A percentile compares a stretch with the other conserved stretches of the same genome.
Evolutionary conservation across 2,329 filamentous ascomycete species (phyloP).

Genomic region (Gnomoniopsis sp.): DNA sequence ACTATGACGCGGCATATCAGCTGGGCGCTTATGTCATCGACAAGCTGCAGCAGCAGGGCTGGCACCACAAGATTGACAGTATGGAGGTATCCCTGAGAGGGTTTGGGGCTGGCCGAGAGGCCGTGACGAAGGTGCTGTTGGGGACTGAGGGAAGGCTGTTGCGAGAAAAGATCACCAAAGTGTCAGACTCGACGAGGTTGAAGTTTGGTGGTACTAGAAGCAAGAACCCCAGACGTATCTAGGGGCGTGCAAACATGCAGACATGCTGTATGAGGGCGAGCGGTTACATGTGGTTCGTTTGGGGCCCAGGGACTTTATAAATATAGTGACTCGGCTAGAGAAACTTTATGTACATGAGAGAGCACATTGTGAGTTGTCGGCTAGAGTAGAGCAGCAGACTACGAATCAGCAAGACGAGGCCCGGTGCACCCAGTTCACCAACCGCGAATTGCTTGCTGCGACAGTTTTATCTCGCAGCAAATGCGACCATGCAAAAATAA

Average conservation of each 20-base stretch:
- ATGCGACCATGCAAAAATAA: neutral
- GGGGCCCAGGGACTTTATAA: neutral
- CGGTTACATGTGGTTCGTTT: neutral
- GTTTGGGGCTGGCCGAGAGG: conserved; percentile 84
- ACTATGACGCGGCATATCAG: conserved; percentile 92
- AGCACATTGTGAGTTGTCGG: neutral
- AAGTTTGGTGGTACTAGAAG: conserved; percentile 96
- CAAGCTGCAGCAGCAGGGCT: conserved; percentile 77
- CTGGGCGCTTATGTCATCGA: conserved; percentile 79
- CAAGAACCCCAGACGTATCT: conserved; percentile 77
- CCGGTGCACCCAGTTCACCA: neutral
- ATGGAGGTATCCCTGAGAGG: conserved; percentile 81
- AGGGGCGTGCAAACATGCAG: neutral
- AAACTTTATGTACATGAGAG: neutral
- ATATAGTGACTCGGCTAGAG: neutral
- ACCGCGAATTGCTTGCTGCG: neutral
- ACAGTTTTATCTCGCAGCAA: neutral
- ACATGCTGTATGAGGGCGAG: neutral
- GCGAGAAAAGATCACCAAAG: conserved; percentile 69
- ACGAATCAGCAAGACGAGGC: neutral
- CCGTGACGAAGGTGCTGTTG: conserved; percentile 83
- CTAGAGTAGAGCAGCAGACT: neutral
- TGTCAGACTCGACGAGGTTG: conserved; percentile 82
- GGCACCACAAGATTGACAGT: conserved; percentile 69
- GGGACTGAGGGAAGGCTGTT: conserved; percentile 78